phyloP scores from a whole-genome alignment of 2,329 filamentous ascomycete genomes.

The Diplodia sapinea region DNA sequence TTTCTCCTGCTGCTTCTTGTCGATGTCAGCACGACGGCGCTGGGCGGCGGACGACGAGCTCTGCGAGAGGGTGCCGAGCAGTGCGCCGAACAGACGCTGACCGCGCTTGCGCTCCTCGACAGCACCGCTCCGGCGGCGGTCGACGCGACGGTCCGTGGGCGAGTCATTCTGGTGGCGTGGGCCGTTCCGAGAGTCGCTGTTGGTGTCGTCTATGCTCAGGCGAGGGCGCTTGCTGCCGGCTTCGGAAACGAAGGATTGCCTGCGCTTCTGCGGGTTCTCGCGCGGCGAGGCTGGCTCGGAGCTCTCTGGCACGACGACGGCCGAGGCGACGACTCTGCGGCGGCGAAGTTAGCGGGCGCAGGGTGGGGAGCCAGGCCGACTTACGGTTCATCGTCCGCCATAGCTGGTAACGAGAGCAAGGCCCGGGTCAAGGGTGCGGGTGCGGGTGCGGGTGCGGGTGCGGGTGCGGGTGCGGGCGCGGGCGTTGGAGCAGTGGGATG shows the following conservation, averaged over 20 bases:
- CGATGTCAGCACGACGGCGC: slow-evolving; percentile 77
- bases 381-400: slow-evolving; percentile 33
- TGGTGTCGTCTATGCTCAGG: slow-evolving; percentile 47
- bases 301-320: slow-evolving; percentile 59
- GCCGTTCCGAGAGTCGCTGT: slow-evolving; percentile 36
- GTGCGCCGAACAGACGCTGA: slow-evolving; percentile 81
- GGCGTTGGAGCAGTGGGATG: background rate
- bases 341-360: slow-evolving; percentile 3
- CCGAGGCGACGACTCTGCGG: slow-evolving; percentile 57
- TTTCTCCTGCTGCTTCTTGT: slow-evolving; percentile 79
- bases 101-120: slow-evolving; percentile 84
- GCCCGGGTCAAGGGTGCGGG: background rate
- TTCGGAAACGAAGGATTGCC: slow-evolving; percentile 60
- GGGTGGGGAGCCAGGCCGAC: background rate
- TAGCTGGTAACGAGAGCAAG: background rate
- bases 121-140: slow-evolving; percentile 54
- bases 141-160: slow-evolving; percentile 38
- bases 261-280: slow-evolving; percentile 54
- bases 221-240: slow-evolving; percentile 61
- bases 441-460: background rate
- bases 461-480: too few species aligned
- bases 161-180: slow-evolving; percentile 36
- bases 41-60: slow-evolving; percentile 62
- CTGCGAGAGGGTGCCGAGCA: slow-evolving; percentile 80
- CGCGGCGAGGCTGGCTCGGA: slow-evolving; percentile 38